Evolutionary conservation across 2,329 filamentous ascomycete genomes (phyloP).

Genomic region (Chaetomiaceae sp.): DNA sequence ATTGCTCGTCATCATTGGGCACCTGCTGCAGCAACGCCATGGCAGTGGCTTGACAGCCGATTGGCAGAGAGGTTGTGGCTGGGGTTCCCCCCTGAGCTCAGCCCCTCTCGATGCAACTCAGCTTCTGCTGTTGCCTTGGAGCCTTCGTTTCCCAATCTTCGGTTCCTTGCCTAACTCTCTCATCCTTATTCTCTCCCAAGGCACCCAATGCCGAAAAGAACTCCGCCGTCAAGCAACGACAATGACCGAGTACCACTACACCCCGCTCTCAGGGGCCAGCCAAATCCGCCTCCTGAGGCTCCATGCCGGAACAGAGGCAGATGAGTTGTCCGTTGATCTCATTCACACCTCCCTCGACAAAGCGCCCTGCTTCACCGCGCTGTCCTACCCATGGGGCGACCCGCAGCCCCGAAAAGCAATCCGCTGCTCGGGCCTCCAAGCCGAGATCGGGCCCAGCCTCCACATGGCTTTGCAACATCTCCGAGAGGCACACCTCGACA

Average conservation of each 20-base stretch:
- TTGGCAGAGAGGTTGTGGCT: no score
- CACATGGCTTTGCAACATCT: no score
- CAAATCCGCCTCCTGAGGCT: not conserved
- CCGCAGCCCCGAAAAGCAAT: no score
- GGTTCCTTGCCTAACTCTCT: not conserved
- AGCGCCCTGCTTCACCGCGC: no score
- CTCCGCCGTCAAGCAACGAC: no score
- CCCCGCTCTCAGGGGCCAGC: not conserved
- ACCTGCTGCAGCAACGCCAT: no score
- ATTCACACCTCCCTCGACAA: not conserved
- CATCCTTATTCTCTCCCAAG: not conserved
- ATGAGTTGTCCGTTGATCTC: not conserved
- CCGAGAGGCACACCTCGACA: no score
- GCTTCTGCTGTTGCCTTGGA: not conserved
- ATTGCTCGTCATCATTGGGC: no score
- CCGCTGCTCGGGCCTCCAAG: no score
- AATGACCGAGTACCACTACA: not conserved
- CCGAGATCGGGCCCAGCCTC: no score
- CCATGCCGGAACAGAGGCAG: not conserved
- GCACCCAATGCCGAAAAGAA: not conserved
- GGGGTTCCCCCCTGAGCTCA: not conserved
- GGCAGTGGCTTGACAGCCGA: no score
- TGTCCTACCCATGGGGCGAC: no score
- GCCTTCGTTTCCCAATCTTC: not conserved
- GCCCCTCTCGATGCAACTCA: not conserved